A percentile compares a stretch with the other conserved stretches of the same genome.
phyloP scores from a whole-genome alignment of 179 eudicot species.

The Silene noctiflora region DNA sequence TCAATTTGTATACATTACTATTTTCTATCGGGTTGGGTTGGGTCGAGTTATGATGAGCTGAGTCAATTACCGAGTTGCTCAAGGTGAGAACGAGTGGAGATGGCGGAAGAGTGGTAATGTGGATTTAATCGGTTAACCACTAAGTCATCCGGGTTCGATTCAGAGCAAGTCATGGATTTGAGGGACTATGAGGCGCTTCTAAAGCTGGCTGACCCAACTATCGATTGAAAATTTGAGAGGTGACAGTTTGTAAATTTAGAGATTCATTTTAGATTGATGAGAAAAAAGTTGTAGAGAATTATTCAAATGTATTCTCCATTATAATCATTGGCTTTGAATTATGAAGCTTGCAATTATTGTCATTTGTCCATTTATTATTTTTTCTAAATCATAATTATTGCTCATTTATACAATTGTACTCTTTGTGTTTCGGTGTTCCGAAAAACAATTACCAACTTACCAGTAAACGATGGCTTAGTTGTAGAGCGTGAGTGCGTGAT shows the following conservation, averaged over 20 bases:
- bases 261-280: slow-evolving; percentile 15
- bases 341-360: slow-evolving; percentile 15
- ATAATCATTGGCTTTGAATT: slow-evolving; percentile 7
- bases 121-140: slow-evolving; percentile 32
- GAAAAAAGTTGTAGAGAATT: slow-evolving; percentile 16
- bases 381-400: neutral
- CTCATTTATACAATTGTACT: neutral
- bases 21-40: neutral
- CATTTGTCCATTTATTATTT: neutral
- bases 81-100: slow-evolving; percentile 43
- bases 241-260: slow-evolving; percentile 2
- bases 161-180: slow-evolving; percentile 31
- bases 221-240: neutral
- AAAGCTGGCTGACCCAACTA: neutral
- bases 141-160: slow-evolving; percentile 63
- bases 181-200: slow-evolving; percentile 29
- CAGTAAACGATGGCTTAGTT: no score
- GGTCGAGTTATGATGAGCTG: slow-evolving; percentile 17
- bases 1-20: neutral
- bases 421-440: neutral
- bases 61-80: slow-evolving; percentile 25
- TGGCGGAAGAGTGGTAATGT: slow-evolving; percentile 41
- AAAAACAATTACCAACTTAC: no score
- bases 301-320: neutral
- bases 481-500: no score